phyloP scores from a whole-genome alignment of 495 filamentous ascomycete species.

The Aspergillus homomorphus region DNA sequence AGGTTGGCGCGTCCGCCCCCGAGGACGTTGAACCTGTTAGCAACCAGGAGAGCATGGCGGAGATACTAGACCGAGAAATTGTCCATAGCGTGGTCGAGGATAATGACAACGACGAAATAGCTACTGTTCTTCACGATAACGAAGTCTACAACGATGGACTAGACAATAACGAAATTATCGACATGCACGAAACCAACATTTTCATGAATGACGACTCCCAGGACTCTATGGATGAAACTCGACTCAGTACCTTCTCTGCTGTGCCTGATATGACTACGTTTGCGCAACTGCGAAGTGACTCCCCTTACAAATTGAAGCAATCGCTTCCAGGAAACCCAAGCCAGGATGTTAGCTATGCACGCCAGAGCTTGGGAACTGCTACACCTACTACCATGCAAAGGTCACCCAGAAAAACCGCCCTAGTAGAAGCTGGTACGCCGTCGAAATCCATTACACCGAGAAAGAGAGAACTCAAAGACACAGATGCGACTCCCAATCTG shows the following conservation, averaged over 20 bases:
- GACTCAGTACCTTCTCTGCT: conserved; percentile 82
- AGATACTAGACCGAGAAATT: conserved; percentile 20
- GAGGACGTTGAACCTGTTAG: conserved; percentile 30
- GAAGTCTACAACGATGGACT: conserved; percentile 13
- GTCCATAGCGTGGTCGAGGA: conserved; percentile 41
- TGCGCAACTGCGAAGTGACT: conserved; percentile 61
- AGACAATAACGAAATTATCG: conserved; percentile 23
- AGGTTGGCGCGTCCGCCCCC: conserved; percentile 31
- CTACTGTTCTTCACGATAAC: conserved; percentile 37
- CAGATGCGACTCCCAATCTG: conserved; percentile 49
- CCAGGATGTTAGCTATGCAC: conserved; percentile 4
- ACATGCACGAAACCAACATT: conserved; percentile 20
- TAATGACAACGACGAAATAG: conserved; percentile 44
- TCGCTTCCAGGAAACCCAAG: conserved; percentile 33
- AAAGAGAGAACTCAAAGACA: conserved; percentile 58
- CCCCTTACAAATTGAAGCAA: conserved; percentile 46
- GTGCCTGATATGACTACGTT: conserved; percentile 88
- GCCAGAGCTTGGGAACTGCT: conserved; percentile 22
- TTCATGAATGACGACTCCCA: conserved; percentile 30
- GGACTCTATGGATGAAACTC: conserved; percentile 68
- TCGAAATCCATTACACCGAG: conserved; percentile 59
- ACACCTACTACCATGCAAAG: conserved; percentile 39
- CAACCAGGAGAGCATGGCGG: conserved; percentile 20
- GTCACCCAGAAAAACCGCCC: conserved; percentile 29
- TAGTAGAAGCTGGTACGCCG: conserved; percentile 41